Conservation (phyloP, 176 grass and related monocot genomes). For the Lolium perenne region DNA sequence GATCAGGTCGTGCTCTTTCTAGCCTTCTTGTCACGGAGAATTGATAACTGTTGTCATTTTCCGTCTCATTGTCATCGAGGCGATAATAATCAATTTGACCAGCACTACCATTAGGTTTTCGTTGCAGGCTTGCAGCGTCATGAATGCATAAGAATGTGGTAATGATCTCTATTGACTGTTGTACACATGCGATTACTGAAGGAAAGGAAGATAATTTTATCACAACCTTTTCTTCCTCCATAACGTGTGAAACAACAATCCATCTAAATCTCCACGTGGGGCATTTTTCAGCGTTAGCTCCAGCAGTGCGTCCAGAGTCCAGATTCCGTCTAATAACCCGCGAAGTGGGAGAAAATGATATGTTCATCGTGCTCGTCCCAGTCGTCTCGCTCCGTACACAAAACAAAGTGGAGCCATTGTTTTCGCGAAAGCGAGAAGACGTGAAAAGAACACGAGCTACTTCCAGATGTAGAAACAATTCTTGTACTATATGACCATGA, state of each 20-base stretch:
- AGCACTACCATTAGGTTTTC: background rate
- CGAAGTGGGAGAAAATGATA: slow-evolving; percentile 20
- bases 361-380: background rate
- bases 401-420: background rate
- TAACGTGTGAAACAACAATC: slow-evolving; percentile 10
- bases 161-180: background rate
- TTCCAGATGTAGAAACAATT: slow-evolving; percentile 12
- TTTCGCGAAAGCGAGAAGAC: background rate
- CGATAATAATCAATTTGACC: background rate
- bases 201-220: background rate
- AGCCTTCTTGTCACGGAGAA: background rate
- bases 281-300: background rate
- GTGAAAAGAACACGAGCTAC: background rate
- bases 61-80: background rate
- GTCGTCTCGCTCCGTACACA: background rate
- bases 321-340: background rate
- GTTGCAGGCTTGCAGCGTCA: background rate
- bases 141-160: slow-evolving; percentile 1
- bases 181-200: background rate
- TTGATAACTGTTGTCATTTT: background rate
- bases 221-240: background rate
- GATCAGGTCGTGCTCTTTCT: too few species aligned
- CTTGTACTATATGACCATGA: background rate
- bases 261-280: slow-evolving; percentile 1
- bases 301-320: background rate